Evolutionary conservation across 2,329 filamentous ascomycete species (phyloP), one percentile per base, ranked within the genome.

Genomic region (Phialocephala subalpina): DNA sequence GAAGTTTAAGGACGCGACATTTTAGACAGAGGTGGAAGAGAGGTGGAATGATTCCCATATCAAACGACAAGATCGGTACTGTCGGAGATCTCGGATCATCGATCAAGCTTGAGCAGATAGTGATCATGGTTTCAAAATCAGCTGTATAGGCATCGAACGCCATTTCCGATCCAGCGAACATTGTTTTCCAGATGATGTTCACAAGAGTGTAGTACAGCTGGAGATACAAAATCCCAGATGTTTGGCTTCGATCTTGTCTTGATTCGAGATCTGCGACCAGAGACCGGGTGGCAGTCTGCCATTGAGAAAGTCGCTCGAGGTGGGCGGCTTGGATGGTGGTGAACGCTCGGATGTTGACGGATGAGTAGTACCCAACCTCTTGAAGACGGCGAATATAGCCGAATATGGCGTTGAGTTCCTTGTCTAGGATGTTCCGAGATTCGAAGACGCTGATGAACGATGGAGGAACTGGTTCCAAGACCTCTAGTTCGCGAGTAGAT

Each of bases 101-200:
- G 12, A 66, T 38, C 27, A 63, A 27, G 11, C 40, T 36, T 9
- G 60, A 35, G 0, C 36, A 52, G 22, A 77, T 71, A 2, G 58
- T 58, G 14, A 81, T 59, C 1, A 83, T 70, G 1, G 56, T 59
- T 9, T 73, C 29, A 64, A 82, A 81, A 5, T 73, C 65, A 0
- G 68, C 27, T 2, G 72, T 74, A 57, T 79, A 73, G 0, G 64
- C 36, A 70, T 84, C 81, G 57, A 78, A 83, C 6, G 72, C 70
- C 12, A 70, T 73, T 65, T 83, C 80, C 35, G 49, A 49, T n/a
- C 63, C 27, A 16, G 40, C 25, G 3, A 59, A 45, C 9, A 64
- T 40, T 1, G 61, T 63, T 11, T 63, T 60, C 20, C 56, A 47
- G 22, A 62, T 47, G 14, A 65, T 38, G 12, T 14, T 57, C 6